phyloP scores from a whole-genome alignment of 352 stramenopile species.

The Phytophthora ramorum region DNA sequence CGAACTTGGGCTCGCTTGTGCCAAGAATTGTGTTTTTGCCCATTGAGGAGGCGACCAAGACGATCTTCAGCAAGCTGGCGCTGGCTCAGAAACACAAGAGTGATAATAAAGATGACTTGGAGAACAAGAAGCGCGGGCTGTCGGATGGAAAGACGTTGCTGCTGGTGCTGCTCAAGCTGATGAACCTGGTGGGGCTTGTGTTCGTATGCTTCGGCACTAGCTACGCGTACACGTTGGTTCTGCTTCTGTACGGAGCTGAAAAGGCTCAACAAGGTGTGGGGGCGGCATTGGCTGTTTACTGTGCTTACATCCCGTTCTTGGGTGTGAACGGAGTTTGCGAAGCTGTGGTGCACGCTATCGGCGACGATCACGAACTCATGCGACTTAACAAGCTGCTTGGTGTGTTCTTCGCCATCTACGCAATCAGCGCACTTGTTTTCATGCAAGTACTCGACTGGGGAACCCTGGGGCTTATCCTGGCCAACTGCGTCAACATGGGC shows the following conservation, averaged over 20 bases:
- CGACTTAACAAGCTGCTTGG: slow-evolving; percentile 83
- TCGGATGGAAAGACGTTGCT: slow-evolving; percentile 57
- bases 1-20: slow-evolving; percentile 95
- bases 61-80: slow-evolving; percentile 94
- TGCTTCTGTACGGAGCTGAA: slow-evolving; percentile 81
- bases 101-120: slow-evolving; percentile 12
- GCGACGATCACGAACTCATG: slow-evolving; percentile 72
- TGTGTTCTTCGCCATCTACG: slow-evolving; percentile 84
- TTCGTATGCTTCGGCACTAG: slow-evolving; percentile 88
- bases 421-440: slow-evolving; percentile 65
- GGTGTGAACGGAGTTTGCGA: slow-evolving; percentile 96
- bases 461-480: slow-evolving; percentile 79
- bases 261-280: slow-evolving; percentile 68
- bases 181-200: slow-evolving; percentile 84
- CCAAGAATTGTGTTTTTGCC: slow-evolving; percentile 96
- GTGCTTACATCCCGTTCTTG: slow-evolving; percentile 95
- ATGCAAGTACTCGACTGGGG: slow-evolving; percentile 66
- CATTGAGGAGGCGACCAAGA: slow-evolving; percentile 96
- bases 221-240: slow-evolving; percentile 82
- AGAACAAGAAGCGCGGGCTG: slow-evolving; percentile 38
- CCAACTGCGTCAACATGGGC: slow-evolving; percentile 90
- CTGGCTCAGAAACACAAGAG: slow-evolving; percentile 33
- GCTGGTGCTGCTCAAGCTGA: slow-evolving; percentile 82
- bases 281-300: slow-evolving; percentile 81
- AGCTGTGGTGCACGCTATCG: slow-evolving; percentile 95